Evolutionary conservation across 148 eudicot genomes (phyloP).

Genomic region (Euryodendron excelsum): DNA sequence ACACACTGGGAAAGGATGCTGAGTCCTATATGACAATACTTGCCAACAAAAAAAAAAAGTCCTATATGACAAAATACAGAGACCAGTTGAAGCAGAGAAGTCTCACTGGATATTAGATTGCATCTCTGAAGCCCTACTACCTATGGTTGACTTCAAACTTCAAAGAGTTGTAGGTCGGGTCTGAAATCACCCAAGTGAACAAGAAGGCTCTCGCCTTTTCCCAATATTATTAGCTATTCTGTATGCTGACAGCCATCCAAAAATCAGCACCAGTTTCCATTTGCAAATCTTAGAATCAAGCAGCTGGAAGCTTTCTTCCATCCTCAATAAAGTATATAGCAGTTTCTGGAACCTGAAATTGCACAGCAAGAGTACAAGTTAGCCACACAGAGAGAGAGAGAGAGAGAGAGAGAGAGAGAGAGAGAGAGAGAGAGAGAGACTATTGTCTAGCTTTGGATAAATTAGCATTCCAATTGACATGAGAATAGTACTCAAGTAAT

Average conservation of each 20-base stretch:
- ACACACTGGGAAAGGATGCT: too few species aligned
- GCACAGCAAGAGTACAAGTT: not conserved
- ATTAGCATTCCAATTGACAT: not conserved
- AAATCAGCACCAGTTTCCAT: not conserved
- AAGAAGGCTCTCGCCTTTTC: too few species aligned
- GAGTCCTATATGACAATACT: too few species aligned
- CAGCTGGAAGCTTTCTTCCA: constrained; percentile 13
- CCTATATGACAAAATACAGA: too few species aligned
- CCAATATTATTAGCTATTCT: not conserved
- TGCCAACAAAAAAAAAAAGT: too few species aligned
- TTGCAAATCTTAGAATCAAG: not conserved
- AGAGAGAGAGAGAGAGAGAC: too few species aligned
- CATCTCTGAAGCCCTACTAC: not conserved
- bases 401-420: too few species aligned
- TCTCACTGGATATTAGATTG: not conserved
- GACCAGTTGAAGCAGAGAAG: not conserved
- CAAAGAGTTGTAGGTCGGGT: too few species aligned
- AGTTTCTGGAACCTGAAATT: constrained; percentile 11
- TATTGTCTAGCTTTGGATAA: not conserved
- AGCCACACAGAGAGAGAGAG: too few species aligned
- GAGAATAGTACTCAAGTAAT: not conserved
- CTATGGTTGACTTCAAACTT: too few species aligned
- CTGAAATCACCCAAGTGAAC: too few species aligned
- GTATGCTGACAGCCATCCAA: not conserved
- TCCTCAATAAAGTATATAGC: constrained; percentile 9